These are phyloP conservation scores for Erodium texanum DNA, from an alignment of 441 rosid species.

Conservation along the genomic window DNA sequence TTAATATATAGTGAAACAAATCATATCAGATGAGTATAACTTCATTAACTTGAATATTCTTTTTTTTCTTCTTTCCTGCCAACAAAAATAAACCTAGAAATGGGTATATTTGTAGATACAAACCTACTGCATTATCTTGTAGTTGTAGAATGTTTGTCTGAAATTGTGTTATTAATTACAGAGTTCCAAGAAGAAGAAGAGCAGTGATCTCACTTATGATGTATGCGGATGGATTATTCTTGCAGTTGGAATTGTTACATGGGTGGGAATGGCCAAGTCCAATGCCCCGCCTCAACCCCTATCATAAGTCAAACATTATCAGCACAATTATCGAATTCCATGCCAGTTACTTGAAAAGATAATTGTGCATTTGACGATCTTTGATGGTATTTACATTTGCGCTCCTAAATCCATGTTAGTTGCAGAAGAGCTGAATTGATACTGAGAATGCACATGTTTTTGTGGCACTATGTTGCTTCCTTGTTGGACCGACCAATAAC, in stretches of 20 bases:
- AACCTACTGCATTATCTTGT: background rate
- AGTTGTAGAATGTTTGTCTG: background rate
- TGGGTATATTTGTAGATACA: background rate
- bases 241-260: conserved; percentile 70
- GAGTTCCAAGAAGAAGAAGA: conserved; percentile 48
- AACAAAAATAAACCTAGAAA: background rate
- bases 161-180: conserved; percentile 18
- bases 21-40: background rate
- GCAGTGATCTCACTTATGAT: conserved; percentile 68
- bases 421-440: background rate
- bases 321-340: background rate
- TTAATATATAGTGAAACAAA: background rate
- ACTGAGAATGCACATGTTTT: no score
- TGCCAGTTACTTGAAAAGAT: background rate
- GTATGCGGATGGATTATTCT: conserved; percentile 81
- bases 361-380: background rate
- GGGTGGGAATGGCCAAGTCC: conserved; percentile 79
- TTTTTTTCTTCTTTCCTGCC: background rate
- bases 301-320: background rate
- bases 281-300: conserved; percentile 49
- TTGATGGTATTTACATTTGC: background rate
- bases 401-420: background rate
- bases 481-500: no score
- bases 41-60: background rate
- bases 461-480: no score